Base-by-base conservation (phyloP, 441 rosid species). In the Mallotus japonicus region DNA sequence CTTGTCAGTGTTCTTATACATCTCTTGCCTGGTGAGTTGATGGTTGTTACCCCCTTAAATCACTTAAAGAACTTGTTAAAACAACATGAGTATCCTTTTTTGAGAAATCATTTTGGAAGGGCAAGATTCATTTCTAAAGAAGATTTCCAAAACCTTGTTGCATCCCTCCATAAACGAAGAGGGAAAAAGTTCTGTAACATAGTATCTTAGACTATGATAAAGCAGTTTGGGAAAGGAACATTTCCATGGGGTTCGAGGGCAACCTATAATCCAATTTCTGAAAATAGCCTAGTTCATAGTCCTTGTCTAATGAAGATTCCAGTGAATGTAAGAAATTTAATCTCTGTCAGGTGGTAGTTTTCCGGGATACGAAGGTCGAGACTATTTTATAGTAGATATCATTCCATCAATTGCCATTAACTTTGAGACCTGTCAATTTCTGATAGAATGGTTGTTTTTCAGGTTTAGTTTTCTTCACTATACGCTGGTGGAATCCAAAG, bases 381-480 rank as follows among this genome's bases (percentile, higher is more conserved):
- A 53, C 34, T 37, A 5, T 62, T 51, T 20, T 0, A 15, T 40
- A 11, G 40, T n/a, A 17, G 5, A n/a, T 10, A 17, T 17, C 11
- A 8, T 65, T 13, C 0, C 50, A 32, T 69, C 67, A 69, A 13
- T 57, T 65, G 14, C 51, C 24, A 51, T 15, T 59, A 47, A 57
- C 47, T 72, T 62, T 24, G 46, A n/a, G 19, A 40, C 42, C 37
- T 42, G 19, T 15, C 20, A n/a, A 59, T 46, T 62, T 51, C 75
- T 63, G 47, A 83, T 51, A 37, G 56, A 53, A 60, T 74, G 24
- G 62, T 81, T 67, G 55, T 77, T 40, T 74, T 72, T 22, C 89
- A 95, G 97, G 97, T 67, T 73, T 95, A n/a, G 97, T 92, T 60
- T 90, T 95, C 86, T 95, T 95, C 88, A 95, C 99, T 15, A 88